phyloP scores from a whole-genome alignment of 2,329 filamentous ascomycete genomes.

The Clonostachys rosea region DNA sequence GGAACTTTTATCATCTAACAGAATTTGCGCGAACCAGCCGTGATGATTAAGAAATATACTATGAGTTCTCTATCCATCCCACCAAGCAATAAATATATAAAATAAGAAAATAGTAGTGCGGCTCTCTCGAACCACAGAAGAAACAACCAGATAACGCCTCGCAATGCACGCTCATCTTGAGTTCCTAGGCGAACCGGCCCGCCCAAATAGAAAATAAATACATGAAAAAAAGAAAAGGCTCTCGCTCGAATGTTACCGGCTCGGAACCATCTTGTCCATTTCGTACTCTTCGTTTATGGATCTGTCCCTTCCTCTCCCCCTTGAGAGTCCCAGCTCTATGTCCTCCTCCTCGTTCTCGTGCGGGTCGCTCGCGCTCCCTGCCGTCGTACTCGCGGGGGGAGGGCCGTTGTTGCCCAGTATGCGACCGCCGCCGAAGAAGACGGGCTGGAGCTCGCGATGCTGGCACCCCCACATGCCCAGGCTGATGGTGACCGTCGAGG shows the following conservation, averaged over 20 bases:
- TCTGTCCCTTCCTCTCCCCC: constrained; percentile 45
- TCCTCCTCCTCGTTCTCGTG: constrained; percentile 40
- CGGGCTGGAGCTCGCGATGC: constrained; percentile 83
- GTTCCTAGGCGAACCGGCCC: neutral
- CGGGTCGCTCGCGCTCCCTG: constrained; percentile 8
- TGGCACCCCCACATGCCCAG: constrained; percentile 88
- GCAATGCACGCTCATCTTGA: constrained; percentile 23
- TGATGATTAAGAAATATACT: too few species aligned
- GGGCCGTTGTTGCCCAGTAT: constrained; percentile 21
- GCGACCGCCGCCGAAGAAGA: constrained; percentile 69
- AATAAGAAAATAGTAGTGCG: too few species aligned
- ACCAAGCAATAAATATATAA: too few species aligned
- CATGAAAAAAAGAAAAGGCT: neutral
- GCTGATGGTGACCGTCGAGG: constrained; percentile 39
- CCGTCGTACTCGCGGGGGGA: constrained; percentile 7
- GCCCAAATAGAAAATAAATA: too few species aligned
- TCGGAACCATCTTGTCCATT: constrained; percentile 51
- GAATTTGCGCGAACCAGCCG: too few species aligned
- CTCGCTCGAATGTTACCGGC: constrained; percentile 4
- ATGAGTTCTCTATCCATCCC: too few species aligned
- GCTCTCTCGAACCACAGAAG: too few species aligned
- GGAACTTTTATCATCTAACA: too few species aligned
- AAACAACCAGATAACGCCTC: constrained; percentile 17
- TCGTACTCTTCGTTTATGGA: constrained; percentile 56
- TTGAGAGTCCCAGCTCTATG: constrained; percentile 33